These are phyloP conservation scores for Plectosphaerella cucumerina DNA, from an alignment of 2,329 filamentous ascomycete species.

Conservation along the genomic window DNA sequence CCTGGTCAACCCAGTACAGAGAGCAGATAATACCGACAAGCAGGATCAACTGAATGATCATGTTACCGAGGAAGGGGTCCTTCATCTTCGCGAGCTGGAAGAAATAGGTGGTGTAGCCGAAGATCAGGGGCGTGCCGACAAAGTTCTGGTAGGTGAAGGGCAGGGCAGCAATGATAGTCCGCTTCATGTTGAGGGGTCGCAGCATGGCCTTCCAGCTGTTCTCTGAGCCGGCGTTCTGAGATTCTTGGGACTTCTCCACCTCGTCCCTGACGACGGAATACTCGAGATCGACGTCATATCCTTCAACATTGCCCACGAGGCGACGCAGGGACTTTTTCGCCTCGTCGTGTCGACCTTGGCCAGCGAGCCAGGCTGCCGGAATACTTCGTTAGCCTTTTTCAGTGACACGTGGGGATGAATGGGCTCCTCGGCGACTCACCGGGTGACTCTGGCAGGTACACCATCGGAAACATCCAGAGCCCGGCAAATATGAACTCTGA, in stretches of 20 bases:
- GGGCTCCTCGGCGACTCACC: background rate
- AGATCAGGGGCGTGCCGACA: slow-evolving; percentile 16
- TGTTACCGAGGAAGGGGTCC: slow-evolving; percentile 16
- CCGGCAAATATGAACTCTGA: slow-evolving; percentile 1
- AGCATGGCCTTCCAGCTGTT: background rate
- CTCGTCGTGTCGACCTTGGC: background rate
- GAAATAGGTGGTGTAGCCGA: slow-evolving; percentile 18
- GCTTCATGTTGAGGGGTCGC: background rate
- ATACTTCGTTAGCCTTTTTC: background rate
- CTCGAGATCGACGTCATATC: background rate
- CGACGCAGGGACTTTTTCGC: background rate
- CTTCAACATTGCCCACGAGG: background rate
- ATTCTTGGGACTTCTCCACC: background rate
- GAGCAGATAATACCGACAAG: slow-evolving; percentile 12
- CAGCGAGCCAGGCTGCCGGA: background rate
- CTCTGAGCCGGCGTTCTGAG: background rate
- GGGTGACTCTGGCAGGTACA: background rate
- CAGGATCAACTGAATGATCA: slow-evolving; percentile 8
- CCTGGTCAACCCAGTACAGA: slow-evolving; percentile 14
- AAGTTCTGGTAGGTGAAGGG: slow-evolving; percentile 12
- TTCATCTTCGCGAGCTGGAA: slow-evolving; percentile 15
- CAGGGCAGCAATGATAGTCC: background rate
- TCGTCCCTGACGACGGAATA: background rate
- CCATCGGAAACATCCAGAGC: background rate
- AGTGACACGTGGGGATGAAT: background rate